Percentiles rank a stretch among this genome's conserved stretches.
These are phyloP conservation scores for Vigna radiata DNA, from an alignment of 306 rosid genomes.

Conservation along the genomic window DNA sequence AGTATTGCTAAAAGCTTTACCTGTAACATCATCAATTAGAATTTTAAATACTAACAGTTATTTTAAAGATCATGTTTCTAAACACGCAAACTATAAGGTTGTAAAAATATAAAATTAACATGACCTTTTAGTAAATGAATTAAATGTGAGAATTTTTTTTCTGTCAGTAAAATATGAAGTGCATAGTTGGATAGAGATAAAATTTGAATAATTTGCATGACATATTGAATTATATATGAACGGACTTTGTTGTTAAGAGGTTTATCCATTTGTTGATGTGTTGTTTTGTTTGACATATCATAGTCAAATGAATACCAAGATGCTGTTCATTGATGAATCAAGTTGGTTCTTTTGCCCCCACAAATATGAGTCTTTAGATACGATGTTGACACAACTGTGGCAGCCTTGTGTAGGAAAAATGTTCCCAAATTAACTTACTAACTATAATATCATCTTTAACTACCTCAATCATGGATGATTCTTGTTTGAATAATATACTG, in stretches of 20 bases:
- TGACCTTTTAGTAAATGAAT: too few relatives aligned
- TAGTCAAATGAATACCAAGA: background rate
- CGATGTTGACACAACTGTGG: background rate
- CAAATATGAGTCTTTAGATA: background rate
- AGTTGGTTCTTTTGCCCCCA: background rate
- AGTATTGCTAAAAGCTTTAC: too few relatives aligned
- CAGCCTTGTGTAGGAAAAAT: background rate
- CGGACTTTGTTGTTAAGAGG: background rate
- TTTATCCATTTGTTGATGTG: constrained; percentile 18
- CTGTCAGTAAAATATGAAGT: background rate
- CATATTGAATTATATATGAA: background rate
- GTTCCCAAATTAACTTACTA: background rate
- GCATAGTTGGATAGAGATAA: background rate
- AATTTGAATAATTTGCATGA: background rate
- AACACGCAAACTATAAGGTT: too few relatives aligned
- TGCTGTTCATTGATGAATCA: background rate
- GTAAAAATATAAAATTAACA: too few relatives aligned
- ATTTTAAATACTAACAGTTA: too few relatives aligned
- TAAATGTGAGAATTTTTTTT: background rate
- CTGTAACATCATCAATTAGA: too few relatives aligned
- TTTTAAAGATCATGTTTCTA: too few relatives aligned
- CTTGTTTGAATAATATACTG: too few relatives aligned
- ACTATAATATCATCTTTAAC: background rate
- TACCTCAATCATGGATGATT: background rate
- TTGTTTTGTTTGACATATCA: background rate